phyloP scores from a whole-genome alignment of 345 rosid species.

The Syzygium oleosum region DNA sequence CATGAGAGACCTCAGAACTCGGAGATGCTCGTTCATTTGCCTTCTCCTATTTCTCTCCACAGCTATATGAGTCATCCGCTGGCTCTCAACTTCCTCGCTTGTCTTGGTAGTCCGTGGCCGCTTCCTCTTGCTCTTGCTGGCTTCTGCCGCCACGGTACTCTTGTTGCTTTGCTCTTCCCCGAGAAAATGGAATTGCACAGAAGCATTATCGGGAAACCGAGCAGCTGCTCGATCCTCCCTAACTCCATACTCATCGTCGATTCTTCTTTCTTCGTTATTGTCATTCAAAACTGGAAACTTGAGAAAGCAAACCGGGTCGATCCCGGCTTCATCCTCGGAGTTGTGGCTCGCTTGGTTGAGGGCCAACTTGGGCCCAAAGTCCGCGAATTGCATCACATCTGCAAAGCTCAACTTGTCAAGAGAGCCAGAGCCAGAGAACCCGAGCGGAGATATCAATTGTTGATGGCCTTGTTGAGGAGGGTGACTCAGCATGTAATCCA shows the following conservation, averaged over 20 bases:
- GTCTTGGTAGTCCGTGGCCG: slow-evolving; percentile 71
- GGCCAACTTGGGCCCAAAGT: slow-evolving; percentile 69
- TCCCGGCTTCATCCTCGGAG: slow-evolving; percentile 50
- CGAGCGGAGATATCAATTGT: slow-evolving; percentile 24
- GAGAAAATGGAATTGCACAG: slow-evolving; percentile 44
- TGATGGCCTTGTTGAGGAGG: slow-evolving; percentile 30
- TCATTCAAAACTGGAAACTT: slow-evolving; percentile 83
- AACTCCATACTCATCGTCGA: slow-evolving; percentile 10
- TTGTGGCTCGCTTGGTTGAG: slow-evolving; percentile 45
- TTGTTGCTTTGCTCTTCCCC: slow-evolving; percentile 29
- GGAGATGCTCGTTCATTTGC: slow-evolving; percentile 97
- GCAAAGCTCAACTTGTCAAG: slow-evolving; percentile 70
- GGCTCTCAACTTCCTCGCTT: slow-evolving; percentile 88
- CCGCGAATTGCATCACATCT: slow-evolving; percentile 88
- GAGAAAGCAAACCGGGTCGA: slow-evolving; percentile 79
- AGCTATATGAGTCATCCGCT: slow-evolving; percentile 87
- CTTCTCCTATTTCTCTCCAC: slow-evolving; percentile 86
- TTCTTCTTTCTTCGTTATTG: not conserved
- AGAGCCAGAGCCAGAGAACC: slow-evolving; percentile 38
- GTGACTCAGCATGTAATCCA: slow-evolving; percentile 53
- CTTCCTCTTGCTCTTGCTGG: slow-evolving; percentile 65
- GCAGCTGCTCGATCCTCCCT: slow-evolving; percentile 41
- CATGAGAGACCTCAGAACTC: slow-evolving; percentile 89
- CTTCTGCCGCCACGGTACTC: slow-evolving; percentile 1
- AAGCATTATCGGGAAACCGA: slow-evolving; percentile 29